Evolutionary conservation across 2,329 filamentous ascomycete genomes (phyloP).

Genomic region (Fusarium illudens): DNA sequence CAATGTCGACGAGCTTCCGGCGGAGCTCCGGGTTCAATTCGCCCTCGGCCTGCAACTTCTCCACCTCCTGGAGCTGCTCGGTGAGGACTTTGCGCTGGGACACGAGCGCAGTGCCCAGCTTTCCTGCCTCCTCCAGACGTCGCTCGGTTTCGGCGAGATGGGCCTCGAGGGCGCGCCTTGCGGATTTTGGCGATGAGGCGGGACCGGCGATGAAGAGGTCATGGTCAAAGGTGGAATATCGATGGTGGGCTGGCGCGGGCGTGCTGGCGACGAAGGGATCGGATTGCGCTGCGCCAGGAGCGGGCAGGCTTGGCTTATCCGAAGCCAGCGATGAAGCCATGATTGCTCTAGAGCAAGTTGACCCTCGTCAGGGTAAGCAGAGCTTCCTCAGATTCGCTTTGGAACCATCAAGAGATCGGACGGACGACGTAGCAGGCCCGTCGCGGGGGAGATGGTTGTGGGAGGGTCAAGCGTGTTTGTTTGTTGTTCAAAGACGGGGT

Average conservation of each 20-base stretch:
- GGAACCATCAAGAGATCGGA: constrained; percentile 42
- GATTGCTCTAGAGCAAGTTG: constrained; percentile 35
- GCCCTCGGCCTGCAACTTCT: constrained; percentile 76
- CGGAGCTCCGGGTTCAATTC: constrained; percentile 86
- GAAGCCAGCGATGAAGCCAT: constrained; percentile 57
- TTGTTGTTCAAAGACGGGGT: constrained; percentile 33
- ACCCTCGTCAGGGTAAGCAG: constrained; percentile 33
- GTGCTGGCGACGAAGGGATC: constrained; percentile 67
- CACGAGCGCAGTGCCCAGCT: constrained; percentile 85
- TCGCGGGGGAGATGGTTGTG: constrained; percentile 33
- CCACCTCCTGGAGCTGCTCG: constrained; percentile 84
- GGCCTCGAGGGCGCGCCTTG: constrained; percentile 87
- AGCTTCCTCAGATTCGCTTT: constrained; percentile 39
- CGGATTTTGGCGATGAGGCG: constrained; percentile 81
- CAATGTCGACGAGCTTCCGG: constrained; percentile 83
- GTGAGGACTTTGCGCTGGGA: constrained; percentile 86
- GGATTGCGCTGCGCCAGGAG: constrained; percentile 48
- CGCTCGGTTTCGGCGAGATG: constrained; percentile 93
- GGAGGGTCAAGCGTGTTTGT: constrained; percentile 29
- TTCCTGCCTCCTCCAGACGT: constrained; percentile 89
- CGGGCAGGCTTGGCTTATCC: constrained; percentile 54
- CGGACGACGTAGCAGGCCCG: constrained; percentile 40
- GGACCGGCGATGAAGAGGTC: constrained; percentile 81
- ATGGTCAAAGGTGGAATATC: constrained; percentile 84
- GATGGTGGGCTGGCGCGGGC: constrained; percentile 62